Evolutionary conservation across 805 yeast genomes (phyloP), one percentile per base, ranked within the genome.

Genomic region (Jamesozyma piceae): DNA sequence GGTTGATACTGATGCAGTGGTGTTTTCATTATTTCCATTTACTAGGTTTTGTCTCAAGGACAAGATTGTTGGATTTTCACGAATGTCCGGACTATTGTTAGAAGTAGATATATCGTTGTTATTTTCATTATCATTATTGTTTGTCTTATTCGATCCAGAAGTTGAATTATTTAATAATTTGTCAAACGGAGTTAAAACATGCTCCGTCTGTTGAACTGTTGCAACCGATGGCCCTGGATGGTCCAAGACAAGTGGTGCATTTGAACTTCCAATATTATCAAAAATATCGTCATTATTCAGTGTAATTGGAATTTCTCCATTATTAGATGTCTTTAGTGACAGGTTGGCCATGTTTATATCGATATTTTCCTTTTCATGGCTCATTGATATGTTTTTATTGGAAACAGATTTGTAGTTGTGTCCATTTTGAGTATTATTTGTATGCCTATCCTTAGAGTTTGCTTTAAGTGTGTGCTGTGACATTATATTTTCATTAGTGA

Each of bases 1-100:
- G 3, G 39, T 15, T 6, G 40, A 24, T 13, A 27, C 17, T 4
- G 43, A 39, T 5, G 43, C 28, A 3, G 34, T 18, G 5, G 9
- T 8, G 5, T 18, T 20, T 19, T 19, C 34, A 31, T 4, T 31
- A 31, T 11, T 31, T n/a, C 29, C 47, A 33, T 49, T 51, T 15
- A 46, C 39, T 13, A 55, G 41, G 26, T 45, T 44, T 35, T 48
- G 49, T 43, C 53, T 55, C 35, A 55, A 38, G 8, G 60, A 54
- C 3, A 47, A 44, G 11, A 54, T 52, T 36, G 55, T 53, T 27
- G 46, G 41, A 15, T 37, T 30, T 11, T 17, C 11, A 5, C 5
- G 20, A 5, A 17, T 5, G n/a, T 5, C 18, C 9, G 34, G 9
- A 31, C 4, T 31, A 9, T 4, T 17, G 5, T n/a, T 15, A 15